Evolutionary conservation across 805 yeast species (phyloP), one percentile per base, ranked within the genome.

Genomic region (Zygotorulaspora chibaensis): DNA sequence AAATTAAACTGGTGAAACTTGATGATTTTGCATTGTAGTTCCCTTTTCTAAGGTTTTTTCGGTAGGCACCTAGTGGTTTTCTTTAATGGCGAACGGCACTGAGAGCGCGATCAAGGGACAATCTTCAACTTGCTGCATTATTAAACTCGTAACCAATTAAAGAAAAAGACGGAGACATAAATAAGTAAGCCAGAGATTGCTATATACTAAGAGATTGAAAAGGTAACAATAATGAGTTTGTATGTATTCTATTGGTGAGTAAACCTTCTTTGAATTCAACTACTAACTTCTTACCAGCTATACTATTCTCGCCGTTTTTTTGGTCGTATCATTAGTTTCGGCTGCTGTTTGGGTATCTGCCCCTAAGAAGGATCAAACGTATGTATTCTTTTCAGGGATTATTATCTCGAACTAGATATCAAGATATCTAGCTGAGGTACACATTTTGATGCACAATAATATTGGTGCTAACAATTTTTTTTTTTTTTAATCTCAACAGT

Each of bases 261-360:
- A 23, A 13, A 27, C 23, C 30, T 23, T 13, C 11, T 18, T 15
- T 23, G 16, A 18, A 8, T 18, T 30, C 34, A 17, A n/a, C 13
- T 30, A 49, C 52, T 49, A 49, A 49, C 48, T 16, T 17, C 3
- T 18, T 30, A 18, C 38, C 53, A 83, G 90, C 42, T 85, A 83
- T 76, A 77, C 85, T 42, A 91, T 87, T 53, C 71, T 86, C 47
- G 69, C 77, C 47, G 84, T 80, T 26, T 72, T 88, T 50, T 58
- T 82, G 20, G 70, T 79, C 46, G 83, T 83, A 10, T 77, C 74
- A 23, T 75, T 73, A 18, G 67, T 77, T 35, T 79, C 88, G 11
- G 73, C 77, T n/a, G 71, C 75, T 36, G 82, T 89, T 48, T 90
- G 97, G 97, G 70, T 75, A 42, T 73, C 80, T 65, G 95, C 96